Conservation (phyloP, 1,284 basidiomycete genomes). For the Pseudozyma sp. region DNA sequence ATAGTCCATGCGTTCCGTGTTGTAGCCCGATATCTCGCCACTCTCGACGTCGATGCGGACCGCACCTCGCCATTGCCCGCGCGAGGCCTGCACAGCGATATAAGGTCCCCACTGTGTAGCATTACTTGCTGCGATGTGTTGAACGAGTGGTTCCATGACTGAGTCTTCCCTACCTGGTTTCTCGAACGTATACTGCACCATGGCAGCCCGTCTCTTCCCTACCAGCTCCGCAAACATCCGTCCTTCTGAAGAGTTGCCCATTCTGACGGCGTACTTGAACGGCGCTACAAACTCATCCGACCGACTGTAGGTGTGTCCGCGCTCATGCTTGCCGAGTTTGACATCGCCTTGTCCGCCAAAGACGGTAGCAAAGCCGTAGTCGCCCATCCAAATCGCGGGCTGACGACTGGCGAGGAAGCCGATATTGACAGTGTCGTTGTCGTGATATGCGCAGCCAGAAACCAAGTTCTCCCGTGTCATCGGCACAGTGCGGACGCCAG, state of each 20-base stretch:
- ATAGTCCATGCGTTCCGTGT: conserved; percentile 76
- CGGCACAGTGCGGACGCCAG: conserved; percentile 34
- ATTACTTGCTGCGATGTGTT: background rate
- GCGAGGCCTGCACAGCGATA: conserved; percentile 78
- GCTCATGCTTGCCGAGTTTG: conserved; percentile 74
- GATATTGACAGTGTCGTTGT: conserved; percentile 43
- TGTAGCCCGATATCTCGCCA: conserved; percentile 77
- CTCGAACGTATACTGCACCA: conserved; percentile 73
- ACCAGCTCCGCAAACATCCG: conserved; percentile 73
- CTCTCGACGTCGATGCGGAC: conserved; percentile 72
- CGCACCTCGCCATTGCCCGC: conserved; percentile 75
- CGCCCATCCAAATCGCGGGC: conserved; percentile 89
- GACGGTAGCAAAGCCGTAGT: conserved; percentile 67
- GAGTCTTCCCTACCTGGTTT: background rate
- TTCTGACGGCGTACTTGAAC: conserved; percentile 77
- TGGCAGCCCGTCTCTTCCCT: conserved; percentile 80
- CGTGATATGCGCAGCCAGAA: conserved; percentile 45
- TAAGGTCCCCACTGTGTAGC: conserved; percentile 71
- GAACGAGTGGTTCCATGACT: background rate
- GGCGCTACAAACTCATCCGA: conserved; percentile 76
- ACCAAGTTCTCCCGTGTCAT: conserved; percentile 47
- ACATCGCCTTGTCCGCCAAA: conserved; percentile 67
- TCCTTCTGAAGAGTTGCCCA: conserved; percentile 74
- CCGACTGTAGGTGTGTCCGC: conserved; percentile 75
- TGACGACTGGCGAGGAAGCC: conserved; percentile 43